A percentile compares a stretch with the other conserved stretches of the same genome.
Conservation (phyloP, 108 stramenopile species). For the Skeletonema costatum region DNA sequence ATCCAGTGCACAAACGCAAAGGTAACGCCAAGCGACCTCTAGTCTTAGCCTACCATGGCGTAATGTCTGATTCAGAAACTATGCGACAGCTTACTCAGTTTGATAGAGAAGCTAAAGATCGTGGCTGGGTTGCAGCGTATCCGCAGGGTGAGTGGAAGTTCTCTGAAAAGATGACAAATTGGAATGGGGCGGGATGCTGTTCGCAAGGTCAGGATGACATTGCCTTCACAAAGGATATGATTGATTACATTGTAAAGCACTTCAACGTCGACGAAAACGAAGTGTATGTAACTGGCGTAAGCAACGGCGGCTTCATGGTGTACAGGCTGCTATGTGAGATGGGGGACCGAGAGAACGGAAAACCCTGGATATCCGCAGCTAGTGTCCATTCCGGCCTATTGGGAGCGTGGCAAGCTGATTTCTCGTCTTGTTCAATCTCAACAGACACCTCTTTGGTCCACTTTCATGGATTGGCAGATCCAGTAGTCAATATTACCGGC, state of each 20-base stretch:
- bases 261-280: not conserved
- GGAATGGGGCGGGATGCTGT: slow-evolving; percentile 4
- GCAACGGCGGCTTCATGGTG: not conserved
- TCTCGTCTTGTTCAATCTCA: not conserved
- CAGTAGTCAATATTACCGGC: not conserved
- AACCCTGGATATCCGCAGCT: not conserved
- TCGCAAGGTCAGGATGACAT: not conserved
- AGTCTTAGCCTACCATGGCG: not conserved
- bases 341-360: not conserved
- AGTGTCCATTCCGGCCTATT: not conserved
- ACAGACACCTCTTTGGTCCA: not conserved
- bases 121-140: not conserved
- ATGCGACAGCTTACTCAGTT: not conserved
- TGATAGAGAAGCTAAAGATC: not conserved
- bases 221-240: not conserved
- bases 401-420: not conserved
- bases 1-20: not conserved
- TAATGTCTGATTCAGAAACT: not conserved
- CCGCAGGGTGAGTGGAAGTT: not conserved
- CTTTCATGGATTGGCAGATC: not conserved
- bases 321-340: not conserved
- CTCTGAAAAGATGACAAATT: not conserved
- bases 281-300: not conserved
- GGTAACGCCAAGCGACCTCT: not conserved
- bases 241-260: not conserved